Conservation (phyloP, 1,284 basidiomycete genomes). For the Bjerkandera adusta region DNA sequence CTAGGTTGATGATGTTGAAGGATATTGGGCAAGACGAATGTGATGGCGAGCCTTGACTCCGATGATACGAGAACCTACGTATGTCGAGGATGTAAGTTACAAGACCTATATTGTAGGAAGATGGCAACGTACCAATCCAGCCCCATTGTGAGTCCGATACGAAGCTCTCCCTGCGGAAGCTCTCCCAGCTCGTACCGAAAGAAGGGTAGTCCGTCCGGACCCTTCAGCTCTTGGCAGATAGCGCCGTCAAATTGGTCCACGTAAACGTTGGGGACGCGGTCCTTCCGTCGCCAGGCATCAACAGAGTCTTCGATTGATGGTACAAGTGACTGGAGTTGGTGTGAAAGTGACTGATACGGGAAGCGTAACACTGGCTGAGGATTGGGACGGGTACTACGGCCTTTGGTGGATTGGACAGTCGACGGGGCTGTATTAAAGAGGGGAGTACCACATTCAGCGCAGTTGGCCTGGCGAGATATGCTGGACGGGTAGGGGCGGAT, state of each 20-base stretch:
- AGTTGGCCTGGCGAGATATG: too few species aligned
- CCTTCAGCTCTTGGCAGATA: slow-evolving; percentile 18
- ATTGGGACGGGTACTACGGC: neutral
- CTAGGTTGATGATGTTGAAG: slow-evolving; percentile 8
- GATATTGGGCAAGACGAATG: slow-evolving; percentile 29
- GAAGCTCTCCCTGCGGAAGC: slow-evolving; percentile 18
- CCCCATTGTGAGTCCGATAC: slow-evolving; percentile 24
- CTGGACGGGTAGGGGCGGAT: neutral
- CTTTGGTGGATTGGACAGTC: too few species aligned
- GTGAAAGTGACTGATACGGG: neutral
- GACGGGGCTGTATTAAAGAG: too few species aligned
- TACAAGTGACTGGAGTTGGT: neutral
- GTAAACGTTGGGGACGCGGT: slow-evolving; percentile 15
- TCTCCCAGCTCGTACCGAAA: slow-evolving; percentile 17
- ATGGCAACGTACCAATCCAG: slow-evolving; percentile 25
- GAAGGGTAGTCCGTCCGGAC: slow-evolving; percentile 19
- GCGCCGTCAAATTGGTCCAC: slow-evolving; percentile 25
- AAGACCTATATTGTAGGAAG: neutral
- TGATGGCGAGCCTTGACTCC: slow-evolving; percentile 30
- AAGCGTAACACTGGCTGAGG: neutral
- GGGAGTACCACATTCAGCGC: too few species aligned
- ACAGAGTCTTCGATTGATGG: slow-evolving; percentile 22
- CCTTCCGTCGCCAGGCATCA: slow-evolving; percentile 17
- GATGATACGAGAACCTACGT: slow-evolving; percentile 34
- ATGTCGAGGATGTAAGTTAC: neutral